These are phyloP conservation scores for Acidomyces sp. DNA, from an alignment of 495 filamentous ascomycete genomes.

Conservation along the genomic window DNA sequence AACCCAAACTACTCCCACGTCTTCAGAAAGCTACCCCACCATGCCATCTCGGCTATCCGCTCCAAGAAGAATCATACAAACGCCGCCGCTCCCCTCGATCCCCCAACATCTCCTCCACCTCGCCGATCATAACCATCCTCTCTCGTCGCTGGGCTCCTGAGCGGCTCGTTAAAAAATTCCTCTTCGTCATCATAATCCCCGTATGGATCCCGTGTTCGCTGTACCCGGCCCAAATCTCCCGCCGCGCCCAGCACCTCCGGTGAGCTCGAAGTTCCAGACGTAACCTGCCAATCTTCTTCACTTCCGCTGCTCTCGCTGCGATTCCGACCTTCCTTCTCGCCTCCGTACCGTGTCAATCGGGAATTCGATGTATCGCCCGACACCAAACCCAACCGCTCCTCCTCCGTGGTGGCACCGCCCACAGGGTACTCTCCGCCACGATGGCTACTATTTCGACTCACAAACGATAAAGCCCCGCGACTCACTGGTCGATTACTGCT, in stretches of 20 bases:
- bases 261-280: constrained; percentile 2
- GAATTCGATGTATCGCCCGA: constrained; percentile 10
- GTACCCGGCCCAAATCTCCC: constrained; percentile 7
- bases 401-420: constrained; percentile 56
- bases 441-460: constrained; percentile 34
- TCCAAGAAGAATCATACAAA: not conserved
- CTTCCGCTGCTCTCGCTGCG: not conserved
- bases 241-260: constrained; percentile 2
- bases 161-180: constrained; percentile 15
- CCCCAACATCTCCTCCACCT: constrained; percentile 13
- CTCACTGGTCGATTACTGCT: constrained; percentile 20
- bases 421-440: constrained; percentile 24
- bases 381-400: constrained; percentile 79
- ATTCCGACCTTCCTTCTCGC: constrained; percentile 3
- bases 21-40: too few species aligned
- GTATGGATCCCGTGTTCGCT: constrained; percentile 12
- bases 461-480: constrained; percentile 30
- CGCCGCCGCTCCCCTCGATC: not conserved
- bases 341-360: constrained; percentile 1
- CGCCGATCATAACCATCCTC: constrained; percentile 13
- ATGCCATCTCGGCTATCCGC: too few species aligned
- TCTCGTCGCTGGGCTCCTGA: constrained; percentile 26
- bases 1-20: too few species aligned
- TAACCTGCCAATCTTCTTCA: constrained; percentile 18
- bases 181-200: constrained; percentile 8